A percentile compares a stretch with the other conserved stretches of the same genome.
phyloP scores from a whole-genome alignment of 2,329 filamentous ascomycete genomes.

The Akanthomyces dipterigenus region DNA sequence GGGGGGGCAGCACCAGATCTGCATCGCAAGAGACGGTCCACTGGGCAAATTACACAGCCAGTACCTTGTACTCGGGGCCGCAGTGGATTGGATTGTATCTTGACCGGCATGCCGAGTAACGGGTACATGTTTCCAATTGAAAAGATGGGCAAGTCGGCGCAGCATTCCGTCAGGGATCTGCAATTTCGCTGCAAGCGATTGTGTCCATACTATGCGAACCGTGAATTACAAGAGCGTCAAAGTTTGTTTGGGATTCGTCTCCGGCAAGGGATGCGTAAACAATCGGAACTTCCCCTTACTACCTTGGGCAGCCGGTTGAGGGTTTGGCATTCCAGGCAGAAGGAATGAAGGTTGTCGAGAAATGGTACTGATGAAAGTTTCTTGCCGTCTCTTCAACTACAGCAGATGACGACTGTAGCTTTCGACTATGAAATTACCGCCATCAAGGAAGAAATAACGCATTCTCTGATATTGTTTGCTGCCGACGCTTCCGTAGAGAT shows the following conservation, averaged over 20 bases:
- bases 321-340: neutral
- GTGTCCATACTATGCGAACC: neutral
- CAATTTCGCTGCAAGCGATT: neutral
- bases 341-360: neutral
- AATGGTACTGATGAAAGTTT: too few relatives aligned
- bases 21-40: slow-evolving; percentile 1
- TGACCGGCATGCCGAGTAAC: neutral
- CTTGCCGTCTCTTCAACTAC: too few relatives aligned
- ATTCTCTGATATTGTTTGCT: neutral
- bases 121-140: neutral
- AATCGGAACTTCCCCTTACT: neutral
- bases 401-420: neutral
- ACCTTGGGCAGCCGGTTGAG: too few relatives aligned
- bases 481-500: neutral
- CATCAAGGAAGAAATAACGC: neutral
- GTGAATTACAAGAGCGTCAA: neutral
- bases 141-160: neutral
- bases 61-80: neutral
- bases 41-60: neutral
- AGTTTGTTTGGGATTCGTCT: neutral
- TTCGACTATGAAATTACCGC: neutral
- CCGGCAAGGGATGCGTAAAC: neutral
- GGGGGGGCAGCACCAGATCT: neutral
- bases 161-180: neutral
- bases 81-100: neutral